Base-by-base conservation (phyloP, 2,329 filamentous ascomycete species). In the Blastomyces percursus region DNA sequence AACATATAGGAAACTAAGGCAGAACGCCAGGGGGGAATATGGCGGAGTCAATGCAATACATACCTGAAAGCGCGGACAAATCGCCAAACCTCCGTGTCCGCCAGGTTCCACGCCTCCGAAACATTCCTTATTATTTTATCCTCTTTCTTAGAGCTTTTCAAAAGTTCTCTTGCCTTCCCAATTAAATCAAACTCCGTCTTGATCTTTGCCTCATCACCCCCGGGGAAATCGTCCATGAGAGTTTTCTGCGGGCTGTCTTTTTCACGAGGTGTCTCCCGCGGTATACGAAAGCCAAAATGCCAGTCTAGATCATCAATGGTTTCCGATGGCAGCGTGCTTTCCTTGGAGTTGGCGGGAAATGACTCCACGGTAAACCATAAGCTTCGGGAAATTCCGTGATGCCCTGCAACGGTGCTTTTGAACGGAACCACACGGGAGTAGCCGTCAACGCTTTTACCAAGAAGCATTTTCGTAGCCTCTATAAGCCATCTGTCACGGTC, bases 271-370 rank as follows among this genome's bases (percentile, higher is more conserved):
- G 77, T 59, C 68, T 74, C 66, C 62, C 81, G 80, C 1, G 92
- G 90, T 11, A 96, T 81, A 16, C 81, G 79, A 74, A 97, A 97
- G 61, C 93, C 94, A 72, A 97, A 90, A 67, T 88, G 83, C 91
- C 91, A 97, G 71, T 93, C 88, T 2, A 96, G 78, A 66, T 94
- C 88, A n/a, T 82, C 74, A 24, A 79, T 64, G 42, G 77, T 72
- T 16, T 71, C 67, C 2, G 74, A 74, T 2, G 87, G 85, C 8
- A 87, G 76, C 19, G 78, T 76, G 52, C 78, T 77, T 69, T 87
- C 84, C 16, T 72, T 73, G 27, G 70, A 70, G 62, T 74, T 74
- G 0, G 77, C 73, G 6, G 79, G 75, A 1, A 81, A 76, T 16
- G 79, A 79, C 69, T 89, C 86, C n/a, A 90, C 89, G 0, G 87